These are phyloP conservation scores for Porcisia deanei DNA, from an alignment of 208 protist genomes.

Conservation along the genomic window DNA sequence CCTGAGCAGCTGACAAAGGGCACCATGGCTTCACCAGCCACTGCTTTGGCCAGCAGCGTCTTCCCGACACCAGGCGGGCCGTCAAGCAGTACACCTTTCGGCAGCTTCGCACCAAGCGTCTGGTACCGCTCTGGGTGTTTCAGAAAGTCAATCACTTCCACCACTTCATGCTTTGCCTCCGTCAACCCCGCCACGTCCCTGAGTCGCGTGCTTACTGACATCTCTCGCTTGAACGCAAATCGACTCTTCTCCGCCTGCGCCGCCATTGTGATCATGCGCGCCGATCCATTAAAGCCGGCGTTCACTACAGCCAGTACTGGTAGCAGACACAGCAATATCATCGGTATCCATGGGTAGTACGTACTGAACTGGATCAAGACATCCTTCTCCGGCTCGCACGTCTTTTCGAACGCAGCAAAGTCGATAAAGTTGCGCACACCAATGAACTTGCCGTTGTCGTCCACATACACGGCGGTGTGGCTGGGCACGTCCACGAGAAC, in stretches of 20 bases:
- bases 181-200: slow-evolving; percentile 83
- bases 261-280: slow-evolving; percentile 25
- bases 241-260: slow-evolving; percentile 53
- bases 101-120: slow-evolving; percentile 94
- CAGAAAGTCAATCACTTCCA: slow-evolving; percentile 96
- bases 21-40: slow-evolving; percentile 90
- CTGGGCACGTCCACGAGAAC: slow-evolving; percentile 57
- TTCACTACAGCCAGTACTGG: slow-evolving; percentile 55
- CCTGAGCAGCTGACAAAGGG: slow-evolving; percentile 95
- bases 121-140: slow-evolving; percentile 93
- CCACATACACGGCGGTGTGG: slow-evolving; percentile 51
- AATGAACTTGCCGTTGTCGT: slow-evolving; percentile 57
- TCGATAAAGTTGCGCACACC: slow-evolving; percentile 73
- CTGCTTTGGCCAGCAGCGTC: slow-evolving; percentile 53
- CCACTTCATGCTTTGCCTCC: slow-evolving; percentile 86
- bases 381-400: slow-evolving; percentile 61
- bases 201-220: slow-evolving; percentile 64
- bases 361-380: slow-evolving; percentile 50
- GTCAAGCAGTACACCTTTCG: slow-evolving; percentile 95
- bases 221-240: slow-evolving; percentile 76
- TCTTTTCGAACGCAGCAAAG: slow-evolving; percentile 60
- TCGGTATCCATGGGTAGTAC: slow-evolving; percentile 82
- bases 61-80: slow-evolving; percentile 93
- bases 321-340: slow-evolving; percentile 76
- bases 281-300: slow-evolving; percentile 50